Percentiles rank a stretch among this genome's conserved stretches.
Conservation (phyloP, 768 basidiomycete genomes). For the Filobasidium wieringae region DNA sequence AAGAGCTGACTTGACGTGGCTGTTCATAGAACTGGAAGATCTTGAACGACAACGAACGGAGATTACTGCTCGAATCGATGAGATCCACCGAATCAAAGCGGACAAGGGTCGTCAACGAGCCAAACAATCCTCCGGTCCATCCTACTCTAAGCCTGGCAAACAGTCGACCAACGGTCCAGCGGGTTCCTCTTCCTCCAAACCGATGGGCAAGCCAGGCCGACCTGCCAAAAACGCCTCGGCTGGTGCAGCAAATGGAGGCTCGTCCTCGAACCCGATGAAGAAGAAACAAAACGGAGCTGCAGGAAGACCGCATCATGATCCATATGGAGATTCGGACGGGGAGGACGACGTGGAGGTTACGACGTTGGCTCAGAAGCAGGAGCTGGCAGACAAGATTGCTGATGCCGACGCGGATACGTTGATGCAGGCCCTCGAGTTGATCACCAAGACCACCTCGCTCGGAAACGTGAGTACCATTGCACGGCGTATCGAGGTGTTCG, state of each 20-base stretch:
- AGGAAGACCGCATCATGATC: slow-evolving; percentile 17
- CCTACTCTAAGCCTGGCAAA: slow-evolving; percentile 17
- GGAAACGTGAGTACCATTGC: slow-evolving; percentile 59
- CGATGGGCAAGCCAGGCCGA: background rate
- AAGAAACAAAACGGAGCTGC: slow-evolving; percentile 26
- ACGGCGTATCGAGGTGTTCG: background rate
- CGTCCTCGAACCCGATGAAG: no score
- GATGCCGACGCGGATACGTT: slow-evolving; percentile 70
- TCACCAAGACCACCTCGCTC: slow-evolving; percentile 87
- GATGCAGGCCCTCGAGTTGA: slow-evolving; percentile 85
- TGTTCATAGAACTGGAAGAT: background rate
- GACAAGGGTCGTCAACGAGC: background rate
- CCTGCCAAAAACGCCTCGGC: background rate
- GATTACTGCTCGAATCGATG: background rate
- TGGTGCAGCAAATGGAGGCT: background rate
- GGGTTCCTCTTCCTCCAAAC: background rate
- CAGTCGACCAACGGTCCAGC: slow-evolving; percentile 1
- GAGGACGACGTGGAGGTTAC: slow-evolving; percentile 39
- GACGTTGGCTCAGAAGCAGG: slow-evolving; percentile 95
- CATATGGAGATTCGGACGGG: slow-evolving; percentile 20
- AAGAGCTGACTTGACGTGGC: background rate
- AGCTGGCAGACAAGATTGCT: slow-evolving; percentile 85
- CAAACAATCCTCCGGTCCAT: background rate
- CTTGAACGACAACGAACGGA: slow-evolving; percentile 4
- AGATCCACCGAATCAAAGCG: background rate